Conservation (phyloP, 2,329 filamentous ascomycete genomes). For the Curvularia sp. region DNA sequence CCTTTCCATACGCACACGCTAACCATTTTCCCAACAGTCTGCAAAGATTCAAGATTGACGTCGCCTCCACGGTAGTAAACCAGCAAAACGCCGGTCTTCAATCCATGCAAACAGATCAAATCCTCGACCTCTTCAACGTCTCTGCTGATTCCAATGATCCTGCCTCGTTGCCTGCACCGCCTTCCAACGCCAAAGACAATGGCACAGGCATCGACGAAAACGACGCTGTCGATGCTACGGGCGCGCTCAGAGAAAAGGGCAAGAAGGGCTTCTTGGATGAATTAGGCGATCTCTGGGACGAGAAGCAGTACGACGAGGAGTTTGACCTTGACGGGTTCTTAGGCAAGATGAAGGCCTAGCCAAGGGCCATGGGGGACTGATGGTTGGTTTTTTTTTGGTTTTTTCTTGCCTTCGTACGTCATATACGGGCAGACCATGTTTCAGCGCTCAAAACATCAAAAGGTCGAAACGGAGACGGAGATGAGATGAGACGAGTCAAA, state of each 20-base stretch:
- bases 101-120: conserved; percentile 98
- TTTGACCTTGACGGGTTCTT: conserved; percentile 96
- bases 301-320: conserved; percentile 96
- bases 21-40: conserved; percentile 63
- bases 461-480: not conserved
- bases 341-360: conserved; percentile 79
- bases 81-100: conserved; percentile 95
- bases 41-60: conserved; percentile 99
- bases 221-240: conserved; percentile 79
- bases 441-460: not conserved
- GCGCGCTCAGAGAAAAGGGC: conserved; percentile 90
- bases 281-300: conserved; percentile 94
- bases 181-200: conserved; percentile 69
- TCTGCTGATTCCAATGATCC: conserved; percentile 60
- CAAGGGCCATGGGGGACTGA: not conserved
- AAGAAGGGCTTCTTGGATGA: conserved; percentile 98
- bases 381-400: not conserved
- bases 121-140: conserved; percentile 93
- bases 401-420: not conserved
- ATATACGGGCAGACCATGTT: not conserved
- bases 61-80: conserved; percentile 97
- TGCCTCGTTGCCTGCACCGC: conserved; percentile 60
- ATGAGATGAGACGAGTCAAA: not conserved
- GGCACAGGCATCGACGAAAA: conserved; percentile 78
- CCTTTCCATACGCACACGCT: conserved; percentile 8